phyloP scores from a whole-genome alignment of 257 asterid genomes.

The Vinca minor region DNA sequence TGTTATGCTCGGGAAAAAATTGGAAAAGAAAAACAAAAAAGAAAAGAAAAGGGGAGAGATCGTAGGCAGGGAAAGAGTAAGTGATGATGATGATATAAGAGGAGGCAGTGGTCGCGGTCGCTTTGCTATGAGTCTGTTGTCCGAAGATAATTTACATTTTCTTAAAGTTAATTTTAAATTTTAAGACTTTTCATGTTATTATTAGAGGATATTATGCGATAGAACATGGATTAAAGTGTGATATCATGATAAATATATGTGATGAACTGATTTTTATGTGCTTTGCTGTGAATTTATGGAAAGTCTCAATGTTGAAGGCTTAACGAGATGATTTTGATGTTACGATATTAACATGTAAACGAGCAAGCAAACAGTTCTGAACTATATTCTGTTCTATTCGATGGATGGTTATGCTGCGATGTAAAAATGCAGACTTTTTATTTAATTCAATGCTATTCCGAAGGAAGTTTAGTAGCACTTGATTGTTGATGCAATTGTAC shows the following conservation, averaged over 20 bases:
- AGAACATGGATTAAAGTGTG: constrained; percentile 20
- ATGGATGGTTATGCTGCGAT: no score
- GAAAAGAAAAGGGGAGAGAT: background rate
- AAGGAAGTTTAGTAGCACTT: constrained; percentile 4
- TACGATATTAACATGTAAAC: constrained; percentile 17
- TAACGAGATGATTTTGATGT: no score
- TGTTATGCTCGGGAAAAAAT: constrained; percentile 1
- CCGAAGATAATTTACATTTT: constrained; percentile 14
- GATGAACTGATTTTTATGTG: constrained; percentile 14
- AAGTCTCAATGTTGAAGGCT: constrained; percentile 7
- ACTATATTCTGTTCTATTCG: constrained; percentile 6
- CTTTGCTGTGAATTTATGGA: constrained; percentile 15
- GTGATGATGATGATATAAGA: constrained; percentile 9
- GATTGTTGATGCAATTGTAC: background rate
- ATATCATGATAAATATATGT: constrained; percentile 10
- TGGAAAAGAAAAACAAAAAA: background rate
- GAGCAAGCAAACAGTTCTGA: constrained; percentile 6
- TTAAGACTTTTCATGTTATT: constrained; percentile 10
- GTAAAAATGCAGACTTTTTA: constrained; percentile 20
- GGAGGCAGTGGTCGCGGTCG: constrained; percentile 10
- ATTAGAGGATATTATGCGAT: constrained; percentile 13
- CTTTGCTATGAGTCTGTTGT: constrained; percentile 17
- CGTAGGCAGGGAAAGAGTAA: constrained; percentile 12
- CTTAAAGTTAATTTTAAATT: constrained; percentile 13
- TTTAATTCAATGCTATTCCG: constrained; percentile 14